Base-by-base conservation (phyloP, 2,329 filamentous ascomycete species). In the Diaporthe citrichinensis region DNA sequence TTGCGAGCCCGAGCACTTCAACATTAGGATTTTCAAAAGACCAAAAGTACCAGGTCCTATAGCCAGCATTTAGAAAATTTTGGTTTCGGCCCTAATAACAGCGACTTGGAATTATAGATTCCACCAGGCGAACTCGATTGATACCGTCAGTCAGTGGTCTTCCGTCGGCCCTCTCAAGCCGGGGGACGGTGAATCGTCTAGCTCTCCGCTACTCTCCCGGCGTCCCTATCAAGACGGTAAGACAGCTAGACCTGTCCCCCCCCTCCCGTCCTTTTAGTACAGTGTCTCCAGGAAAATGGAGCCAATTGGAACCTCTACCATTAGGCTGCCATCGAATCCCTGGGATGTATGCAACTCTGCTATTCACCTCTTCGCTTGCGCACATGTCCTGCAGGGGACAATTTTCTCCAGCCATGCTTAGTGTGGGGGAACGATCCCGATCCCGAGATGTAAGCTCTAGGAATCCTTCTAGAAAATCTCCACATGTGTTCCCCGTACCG, bases 381-480 rank as follows among this genome's bases (percentile, higher is more conserved):
- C 15, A 20, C 41, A 46, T 14, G 25, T 31, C 28, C 61, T 23
- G 25, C 61, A 65, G 61, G 61, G 41, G 20, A 4, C 41, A 65
- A 10, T 49, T 23, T 17, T 10, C 23, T 9, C 62, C 9, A 12
- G 17, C 23, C 14, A 23, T 68, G 14, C 62, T n/a, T 12, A 6
- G 20, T 36, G 62, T 68, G 65, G 65, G 65, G 65, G 46, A 53
- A 36, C 65, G 65, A 53, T 53, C 31, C 65, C 65, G 65, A 68
- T 68, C n/a, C 34, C 65, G 46, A 68, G 46, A 53, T 28, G n/a
- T 53, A 51, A 68, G 65, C 65, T 68, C 23, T 68, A 28, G 34
- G 5, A 28, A 68, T 53, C 31, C 46, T 68, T 68, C 65, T 36
- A 68, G 65, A 53, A 53, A 4, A 4, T 28, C 46, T n/a, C 62